phyloP scores from a whole-genome alignment of 1,284 basidiomycete species.

The Ceratobasidium sp. region DNA sequence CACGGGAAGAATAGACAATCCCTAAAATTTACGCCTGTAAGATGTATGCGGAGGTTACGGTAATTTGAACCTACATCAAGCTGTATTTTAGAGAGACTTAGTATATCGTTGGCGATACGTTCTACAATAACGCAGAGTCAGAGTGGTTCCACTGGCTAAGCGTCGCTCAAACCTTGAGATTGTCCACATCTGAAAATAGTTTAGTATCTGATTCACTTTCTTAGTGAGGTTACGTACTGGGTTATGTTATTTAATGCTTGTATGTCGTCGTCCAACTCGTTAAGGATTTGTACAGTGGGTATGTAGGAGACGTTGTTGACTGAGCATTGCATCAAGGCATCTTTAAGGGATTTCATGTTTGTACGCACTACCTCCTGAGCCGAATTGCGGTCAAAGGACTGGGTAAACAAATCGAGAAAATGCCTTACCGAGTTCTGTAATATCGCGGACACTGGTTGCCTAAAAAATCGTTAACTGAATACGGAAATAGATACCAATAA shows the following conservation, averaged over 20 bases:
- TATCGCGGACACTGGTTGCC: too few relatives aligned
- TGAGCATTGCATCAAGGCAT: background rate
- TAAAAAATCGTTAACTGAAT: too few relatives aligned
- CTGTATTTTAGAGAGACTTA: constrained; percentile 57
- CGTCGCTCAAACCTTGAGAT: constrained; percentile 11
- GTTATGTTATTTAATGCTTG: constrained; percentile 46
- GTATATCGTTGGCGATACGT: constrained; percentile 58
- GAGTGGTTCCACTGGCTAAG: too few relatives aligned
- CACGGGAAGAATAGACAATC: too few relatives aligned
- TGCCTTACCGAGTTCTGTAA: too few relatives aligned
- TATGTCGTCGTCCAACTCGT: constrained; percentile 55
- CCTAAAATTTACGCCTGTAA: too few relatives aligned
- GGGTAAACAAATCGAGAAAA: background rate
- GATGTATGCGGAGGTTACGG: too few relatives aligned
- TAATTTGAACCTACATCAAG: constrained; percentile 46
- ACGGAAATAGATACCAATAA: too few relatives aligned
- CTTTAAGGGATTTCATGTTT: constrained; percentile 47
- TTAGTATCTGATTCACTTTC: too few relatives aligned
- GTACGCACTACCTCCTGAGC: too few relatives aligned
- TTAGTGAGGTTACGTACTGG: constrained; percentile 7
- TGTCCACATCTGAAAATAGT: constrained; percentile 9
- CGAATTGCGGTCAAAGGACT: background rate
- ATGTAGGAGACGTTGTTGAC: background rate
- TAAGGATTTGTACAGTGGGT: constrained; percentile 49
- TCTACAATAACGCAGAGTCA: too few relatives aligned